phyloP scores from a whole-genome alignment of 1,139 yeast genomes.

The Nematodospora anomalae region DNA sequence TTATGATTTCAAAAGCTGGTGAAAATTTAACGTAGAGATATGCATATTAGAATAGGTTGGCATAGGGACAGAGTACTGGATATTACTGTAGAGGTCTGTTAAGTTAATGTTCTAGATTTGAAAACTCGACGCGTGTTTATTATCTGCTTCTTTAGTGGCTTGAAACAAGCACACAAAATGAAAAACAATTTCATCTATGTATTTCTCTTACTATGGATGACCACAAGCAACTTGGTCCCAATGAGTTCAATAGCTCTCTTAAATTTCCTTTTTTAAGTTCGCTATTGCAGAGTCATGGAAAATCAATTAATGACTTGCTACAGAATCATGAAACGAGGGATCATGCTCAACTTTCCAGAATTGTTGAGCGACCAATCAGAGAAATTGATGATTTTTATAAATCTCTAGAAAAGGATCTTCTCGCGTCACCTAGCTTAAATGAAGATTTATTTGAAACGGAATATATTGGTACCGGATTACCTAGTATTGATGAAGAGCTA shows the following conservation, averaged over 20 bases:
- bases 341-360: slow-evolving; percentile 34
- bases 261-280: slow-evolving; percentile 19
- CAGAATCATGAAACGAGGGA: slow-evolving; percentile 15
- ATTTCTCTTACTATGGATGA: slow-evolving; percentile 22
- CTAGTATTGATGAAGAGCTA: slow-evolving; percentile 52
- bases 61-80: no score
- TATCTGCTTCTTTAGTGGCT: no score
- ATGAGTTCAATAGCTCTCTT: slow-evolving; percentile 14
- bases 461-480: slow-evolving; percentile 60
- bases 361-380: slow-evolving; percentile 45
- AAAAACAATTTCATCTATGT: not conserved
- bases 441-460: slow-evolving; percentile 13
- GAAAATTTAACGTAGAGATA: slow-evolving; percentile 10
- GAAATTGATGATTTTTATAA: slow-evolving; percentile 44
- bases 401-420: slow-evolving; percentile 9
- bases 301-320: slow-evolving; percentile 26
- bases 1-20: slow-evolving; percentile 18
- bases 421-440: slow-evolving; percentile 4
- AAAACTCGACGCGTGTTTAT: no score
- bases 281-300: slow-evolving; percentile 21
- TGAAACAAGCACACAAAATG: no score
- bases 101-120: no score
- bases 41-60: no score
- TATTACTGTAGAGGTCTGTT: no score
- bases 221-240: slow-evolving; percentile 24